Evolutionary conservation across 2,329 filamentous ascomycete species (phyloP), one percentile per base, ranked within the genome.

Genomic region (Macrophomina tecta): DNA sequence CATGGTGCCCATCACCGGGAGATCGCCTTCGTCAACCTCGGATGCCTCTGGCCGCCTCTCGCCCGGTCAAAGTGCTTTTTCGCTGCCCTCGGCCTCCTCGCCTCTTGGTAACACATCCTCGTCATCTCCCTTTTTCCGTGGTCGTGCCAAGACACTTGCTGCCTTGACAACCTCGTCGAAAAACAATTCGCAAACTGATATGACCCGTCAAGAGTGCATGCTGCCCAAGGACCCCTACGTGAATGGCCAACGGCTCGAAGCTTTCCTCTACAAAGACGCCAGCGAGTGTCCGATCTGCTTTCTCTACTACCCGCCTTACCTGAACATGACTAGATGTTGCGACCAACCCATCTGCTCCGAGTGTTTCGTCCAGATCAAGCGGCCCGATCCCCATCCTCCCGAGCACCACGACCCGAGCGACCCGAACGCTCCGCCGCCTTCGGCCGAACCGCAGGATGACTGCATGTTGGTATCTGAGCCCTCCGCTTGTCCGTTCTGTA

Each of bases 291-390:
- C 95, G 5, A 97, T 99, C 69, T 99, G 95, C 82, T 97, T 98
- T 77, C 84, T 98, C 64, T 96, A 93, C 72, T 99, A 98, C 72
- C 95, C 95, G 0, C 93, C 93, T 3, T 96, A 96, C 75, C 85
- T 99, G 36, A 99, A 99, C 80, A 91, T 90, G 70, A 99, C 95
- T 0, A 86, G 95, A 71, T 99, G 95, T 77, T 99, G 95, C 78
- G 93, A 97, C 73, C 95, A 99, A 77, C 86, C 91, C 5, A 98
- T 99, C 69, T 99, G 95, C 80, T 98, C 94, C 49, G 95, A 99
- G 81, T 99, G 95, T 78, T 99, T 99, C 74, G 95, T 99, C 4
- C 95, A 99, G 78, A 99, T 99, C 77, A 98, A 97, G 78, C 88
- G 95, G 49, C 90, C 93, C 4, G 94, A 99, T 70, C 94, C 93